A percentile compares a stretch with the other conserved stretches of the same genome.
Evolutionary conservation across 2,329 filamentous ascomycete species (phyloP).

Genomic region (Diaporthe aspalathi): DNA sequence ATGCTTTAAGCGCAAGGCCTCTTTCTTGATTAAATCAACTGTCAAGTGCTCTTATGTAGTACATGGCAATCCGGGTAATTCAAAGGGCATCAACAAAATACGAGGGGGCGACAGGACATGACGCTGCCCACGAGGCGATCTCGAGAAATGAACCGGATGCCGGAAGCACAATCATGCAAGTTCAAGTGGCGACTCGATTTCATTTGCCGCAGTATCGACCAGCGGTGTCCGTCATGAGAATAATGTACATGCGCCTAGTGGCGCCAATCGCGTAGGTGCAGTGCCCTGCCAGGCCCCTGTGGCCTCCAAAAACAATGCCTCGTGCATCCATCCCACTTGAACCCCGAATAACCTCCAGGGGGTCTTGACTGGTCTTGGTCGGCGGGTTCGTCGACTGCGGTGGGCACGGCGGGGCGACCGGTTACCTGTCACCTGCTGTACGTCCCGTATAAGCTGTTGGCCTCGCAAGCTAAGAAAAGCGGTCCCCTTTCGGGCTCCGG

Average conservation of each 20-base stretch:
- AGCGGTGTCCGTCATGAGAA: conserved; percentile 15
- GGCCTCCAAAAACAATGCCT: conserved; percentile 20
- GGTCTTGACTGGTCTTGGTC: neutral
- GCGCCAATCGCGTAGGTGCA: conserved; percentile 21
- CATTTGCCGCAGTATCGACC: conserved; percentile 14
- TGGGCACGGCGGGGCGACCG: neutral
- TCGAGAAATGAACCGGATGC: neutral
- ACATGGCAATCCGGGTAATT: neutral
- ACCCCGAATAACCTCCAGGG: no score
- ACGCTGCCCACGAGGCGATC: neutral
- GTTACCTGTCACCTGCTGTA: conserved; percentile 6
- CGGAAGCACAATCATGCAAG: neutral
- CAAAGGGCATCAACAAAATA: neutral
- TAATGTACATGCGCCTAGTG: conserved; percentile 27
- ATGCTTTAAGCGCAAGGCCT: no score
- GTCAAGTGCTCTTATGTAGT: neutral
- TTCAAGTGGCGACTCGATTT: conserved; percentile 26
- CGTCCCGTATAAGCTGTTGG: conserved; percentile 22
- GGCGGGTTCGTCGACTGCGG: conserved; percentile 1
- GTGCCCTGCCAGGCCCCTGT: neutral
- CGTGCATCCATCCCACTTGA: neutral
- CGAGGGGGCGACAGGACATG: neutral
- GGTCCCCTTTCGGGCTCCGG: conserved; percentile 83
- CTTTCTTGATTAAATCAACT: neutral
- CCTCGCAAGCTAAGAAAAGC: conserved; percentile 71